These are phyloP conservation scores for Trichosporon inkin DNA, from an alignment of 1,284 basidiomycete species.

Conservation along the genomic window DNA sequence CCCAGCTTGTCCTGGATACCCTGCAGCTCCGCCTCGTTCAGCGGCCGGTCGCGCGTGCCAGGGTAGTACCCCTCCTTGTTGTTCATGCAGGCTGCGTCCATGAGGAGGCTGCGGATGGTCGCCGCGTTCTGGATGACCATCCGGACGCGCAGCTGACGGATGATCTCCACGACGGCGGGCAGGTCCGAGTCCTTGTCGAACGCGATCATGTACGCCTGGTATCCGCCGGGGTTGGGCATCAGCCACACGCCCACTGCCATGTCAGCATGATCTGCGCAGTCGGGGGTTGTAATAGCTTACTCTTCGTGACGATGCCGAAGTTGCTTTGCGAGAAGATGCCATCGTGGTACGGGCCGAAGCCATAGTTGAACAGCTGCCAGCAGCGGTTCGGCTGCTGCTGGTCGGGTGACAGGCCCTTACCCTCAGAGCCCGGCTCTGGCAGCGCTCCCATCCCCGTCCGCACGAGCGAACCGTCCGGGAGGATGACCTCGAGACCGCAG, in stretches of 20 bases:
- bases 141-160: constrained; percentile 14
- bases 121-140: constrained; percentile 18
- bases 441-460: constrained; percentile 17
- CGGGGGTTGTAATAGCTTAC: too few relatives aligned
- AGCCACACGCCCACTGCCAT: constrained; percentile 10
- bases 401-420: constrained; percentile 5
- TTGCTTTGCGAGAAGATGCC: constrained; percentile 19
- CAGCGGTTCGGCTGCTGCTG: constrained; percentile 14
- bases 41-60: background rate
- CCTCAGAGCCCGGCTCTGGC: constrained; percentile 7
- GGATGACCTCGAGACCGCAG: constrained; percentile 15
- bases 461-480: constrained; percentile 13
- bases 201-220: constrained; percentile 16
- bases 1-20: constrained; percentile 9
- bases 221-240: constrained; percentile 16
- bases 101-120: constrained; percentile 11
- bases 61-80: constrained; percentile 12
- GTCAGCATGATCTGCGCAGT: too few relatives aligned
- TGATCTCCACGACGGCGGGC: constrained; percentile 10
- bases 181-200: constrained; percentile 15
- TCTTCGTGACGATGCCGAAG: constrained; percentile 16
- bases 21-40: constrained; percentile 10
- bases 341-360: constrained; percentile 15
- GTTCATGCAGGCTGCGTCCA: constrained; percentile 11
- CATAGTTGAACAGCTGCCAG: constrained; percentile 18